Evolutionary conservation across 805 yeast species (phyloP).

Genomic region (Dipodascus albidus): DNA sequence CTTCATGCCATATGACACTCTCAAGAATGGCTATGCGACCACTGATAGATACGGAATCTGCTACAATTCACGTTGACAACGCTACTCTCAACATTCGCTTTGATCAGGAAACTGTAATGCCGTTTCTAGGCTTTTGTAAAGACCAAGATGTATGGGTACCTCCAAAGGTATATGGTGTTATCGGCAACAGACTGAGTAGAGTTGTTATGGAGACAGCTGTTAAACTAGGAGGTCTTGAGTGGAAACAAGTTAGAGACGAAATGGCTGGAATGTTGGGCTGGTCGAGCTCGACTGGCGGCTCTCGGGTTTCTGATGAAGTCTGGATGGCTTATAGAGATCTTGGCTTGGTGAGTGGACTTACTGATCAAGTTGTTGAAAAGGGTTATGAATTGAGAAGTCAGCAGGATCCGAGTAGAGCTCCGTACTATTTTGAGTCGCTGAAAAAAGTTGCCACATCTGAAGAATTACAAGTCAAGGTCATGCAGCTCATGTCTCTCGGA

Average conservation of each 20-base stretch:
- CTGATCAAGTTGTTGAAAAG: conserved; percentile 35
- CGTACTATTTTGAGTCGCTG: conserved; percentile 49
- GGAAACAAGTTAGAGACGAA: neutral
- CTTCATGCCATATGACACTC: conserved; percentile 49
- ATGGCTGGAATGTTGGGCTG: neutral
- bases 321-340: conserved; percentile 1
- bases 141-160: conserved; percentile 4
- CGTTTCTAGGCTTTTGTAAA: neutral
- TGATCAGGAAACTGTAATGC: conserved; percentile 39
- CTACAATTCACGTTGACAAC: conserved; percentile 43
- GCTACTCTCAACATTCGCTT: conserved; percentile 45
- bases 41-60: conserved; percentile 36
- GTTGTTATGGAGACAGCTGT: neutral
- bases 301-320: neutral
- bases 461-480: conserved; percentile 33
- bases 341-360: conserved; percentile 12
- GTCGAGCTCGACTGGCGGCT: neutral
- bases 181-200: neutral
- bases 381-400: conserved; percentile 33
- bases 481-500: conserved; percentile 40
- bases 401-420: conserved; percentile 34
- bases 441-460: conserved; percentile 40
- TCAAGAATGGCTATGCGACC: conserved; percentile 61
- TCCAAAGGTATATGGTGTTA: conserved; percentile 7
- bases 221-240: neutral